Evolutionary conservation across 2,329 filamentous ascomycete species (phyloP).

Genomic region (Claviceps monticola): DNA sequence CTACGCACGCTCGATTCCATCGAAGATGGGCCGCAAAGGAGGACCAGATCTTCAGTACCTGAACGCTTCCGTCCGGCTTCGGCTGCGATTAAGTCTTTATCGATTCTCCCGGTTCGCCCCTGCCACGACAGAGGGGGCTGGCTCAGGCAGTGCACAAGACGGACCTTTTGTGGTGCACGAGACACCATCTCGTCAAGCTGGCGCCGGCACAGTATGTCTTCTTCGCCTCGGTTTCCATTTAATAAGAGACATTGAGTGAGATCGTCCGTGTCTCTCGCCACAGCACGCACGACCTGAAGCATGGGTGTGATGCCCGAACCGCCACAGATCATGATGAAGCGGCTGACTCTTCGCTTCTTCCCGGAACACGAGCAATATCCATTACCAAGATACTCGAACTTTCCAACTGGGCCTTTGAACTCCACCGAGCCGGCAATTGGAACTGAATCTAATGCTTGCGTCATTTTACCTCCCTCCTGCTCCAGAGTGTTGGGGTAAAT

Average conservation of each 20-base stretch:
- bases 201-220: conserved; percentile 67
- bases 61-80: conserved; percentile 33
- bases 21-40: conserved; percentile 66
- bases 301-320: conserved; percentile 91
- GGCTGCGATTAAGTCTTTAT: conserved; percentile 44
- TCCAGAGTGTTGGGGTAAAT: conserved; percentile 53
- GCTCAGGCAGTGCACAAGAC: conserved; percentile 56
- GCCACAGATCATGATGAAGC: conserved; percentile 76
- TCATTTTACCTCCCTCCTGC: conserved; percentile 64
- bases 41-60: conserved; percentile 43
- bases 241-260: conserved; percentile 57
- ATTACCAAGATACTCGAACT: conserved; percentile 63
- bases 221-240: conserved; percentile 61
- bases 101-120: conserved; percentile 55
- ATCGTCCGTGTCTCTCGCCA: conserved; percentile 51
- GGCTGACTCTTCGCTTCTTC: conserved; percentile 40
- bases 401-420: conserved; percentile 78
- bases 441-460: conserved; percentile 59
- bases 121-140: conserved; percentile 50
- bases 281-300: conserved; percentile 64
- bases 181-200: conserved; percentile 54
- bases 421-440: conserved; percentile 61
- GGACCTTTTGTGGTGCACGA: conserved; percentile 41
- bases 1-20: conserved; percentile 55
- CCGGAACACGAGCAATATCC: conserved; percentile 51